phyloP scores from a whole-genome alignment of 1,139 yeast species.

The Lodderomyces parapsilosis region DNA sequence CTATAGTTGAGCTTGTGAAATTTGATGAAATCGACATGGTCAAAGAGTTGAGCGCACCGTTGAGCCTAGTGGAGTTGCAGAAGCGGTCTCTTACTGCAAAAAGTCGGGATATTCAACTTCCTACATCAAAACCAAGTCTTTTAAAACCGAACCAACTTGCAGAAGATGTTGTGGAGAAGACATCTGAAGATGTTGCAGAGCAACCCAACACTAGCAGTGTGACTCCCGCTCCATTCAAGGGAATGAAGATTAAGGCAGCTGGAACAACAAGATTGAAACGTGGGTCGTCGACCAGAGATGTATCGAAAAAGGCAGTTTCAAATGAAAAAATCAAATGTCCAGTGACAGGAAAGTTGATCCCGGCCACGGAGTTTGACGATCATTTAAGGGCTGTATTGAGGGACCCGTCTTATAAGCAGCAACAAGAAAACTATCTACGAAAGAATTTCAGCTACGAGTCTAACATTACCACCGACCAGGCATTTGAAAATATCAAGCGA shows the following conservation, averaged over 20 bases:
- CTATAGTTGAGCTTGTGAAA: conserved; percentile 64
- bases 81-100: conserved; percentile 55
- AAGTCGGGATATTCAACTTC: conserved; percentile 20
- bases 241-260: conserved; percentile 66
- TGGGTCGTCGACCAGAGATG: conserved; percentile 6
- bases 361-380: conserved; percentile 69
- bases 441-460: conserved; percentile 59
- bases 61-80: conserved; percentile 58
- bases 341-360: conserved; percentile 64
- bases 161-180: conserved; percentile 6
- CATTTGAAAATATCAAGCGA: conserved; percentile 70
- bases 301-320: neutral
- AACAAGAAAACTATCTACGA: conserved; percentile 61
- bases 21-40: conserved; percentile 67
- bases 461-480: conserved; percentile 68
- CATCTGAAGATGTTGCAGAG: conserved; percentile 22
- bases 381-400: conserved; percentile 72
- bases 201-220: conserved; percentile 20
- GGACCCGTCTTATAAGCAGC: conserved; percentile 77
- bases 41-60: conserved; percentile 60
- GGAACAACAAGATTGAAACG: conserved; percentile 61
- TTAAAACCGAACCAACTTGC: conserved; percentile 14
- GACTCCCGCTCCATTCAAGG: conserved; percentile 26
- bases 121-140: conserved; percentile 7
- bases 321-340: conserved; percentile 60